Base-by-base conservation (phyloP, 176 grass and related monocot species). In the Bonia amplexicaulis region DNA sequence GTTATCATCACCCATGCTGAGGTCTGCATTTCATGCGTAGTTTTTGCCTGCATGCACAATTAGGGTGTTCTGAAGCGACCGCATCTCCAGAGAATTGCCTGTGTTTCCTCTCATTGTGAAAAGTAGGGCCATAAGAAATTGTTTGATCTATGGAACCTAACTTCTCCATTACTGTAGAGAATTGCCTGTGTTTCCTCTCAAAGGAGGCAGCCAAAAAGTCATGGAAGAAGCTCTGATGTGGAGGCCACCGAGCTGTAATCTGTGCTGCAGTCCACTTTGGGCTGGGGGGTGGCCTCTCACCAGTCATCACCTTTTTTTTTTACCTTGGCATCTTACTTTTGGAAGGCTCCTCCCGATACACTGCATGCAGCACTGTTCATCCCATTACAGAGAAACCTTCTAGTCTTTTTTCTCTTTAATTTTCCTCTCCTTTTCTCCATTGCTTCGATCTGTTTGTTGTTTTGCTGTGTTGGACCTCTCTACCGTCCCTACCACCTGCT, bases 321-420 rank as follows among this genome's bases (percentile, higher is more conserved):
- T 25, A 63, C 54, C 69, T 91, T 87, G 89, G 89, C 85, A 69
- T 80, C 80, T 91, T 76, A 42, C 89, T 76, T 84, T 87, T 91
- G 85, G 89, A 83, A 47, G 69, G 52, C 69, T 91, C 80, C 77
- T 82, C 45, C 35, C 31, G 14, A 25, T 9, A 70, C 86, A 69
- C 63, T 61, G 63, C 62, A 25, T 61, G 63, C 62, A 25, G 10
- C 62, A 74, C 77, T 71, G 79, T 48, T 67, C 89, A 68, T 74
- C 80, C 85, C 84, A 84, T 80, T 87, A 77, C 88, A 79, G 87
- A 87, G 74, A 59, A 90, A 25, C 9, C 68, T 74, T 64, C 58
- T 29, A 5, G 7, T 68, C 17, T 13, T 33, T 7, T 42, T 47
- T 42, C n/a, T 66, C 27, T 16, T 33, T 7, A 39, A 54, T 86